Conservation (phyloP, 1,284 basidiomycete genomes). For the Leccinum subrobustum region DNA sequence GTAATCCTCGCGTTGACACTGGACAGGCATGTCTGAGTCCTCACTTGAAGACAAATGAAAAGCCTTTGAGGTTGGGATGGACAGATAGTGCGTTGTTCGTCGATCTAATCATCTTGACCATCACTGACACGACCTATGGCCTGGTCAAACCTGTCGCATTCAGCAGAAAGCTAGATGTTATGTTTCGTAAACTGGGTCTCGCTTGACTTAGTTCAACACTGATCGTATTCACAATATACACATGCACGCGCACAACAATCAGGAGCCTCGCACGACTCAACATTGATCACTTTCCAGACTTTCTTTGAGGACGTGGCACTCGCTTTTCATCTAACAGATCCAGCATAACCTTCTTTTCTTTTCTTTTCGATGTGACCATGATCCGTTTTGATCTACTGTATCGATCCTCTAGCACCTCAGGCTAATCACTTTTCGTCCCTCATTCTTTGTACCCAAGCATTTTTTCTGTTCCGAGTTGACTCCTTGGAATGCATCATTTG, state of each 20-base stretch:
- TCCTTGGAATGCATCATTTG: too few relatives aligned
- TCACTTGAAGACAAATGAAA: slow-evolving; percentile 88
- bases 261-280: slow-evolving; percentile 1
- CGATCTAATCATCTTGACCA: not conserved
- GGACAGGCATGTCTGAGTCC: slow-evolving; percentile 68
- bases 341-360: too few relatives aligned
- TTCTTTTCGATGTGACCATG: too few relatives aligned
- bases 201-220: slow-evolving; percentile 35
- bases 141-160: slow-evolving; percentile 81
- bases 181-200: slow-evolving; percentile 77
- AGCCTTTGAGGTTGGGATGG: slow-evolving; percentile 90
- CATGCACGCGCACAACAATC: not conserved
- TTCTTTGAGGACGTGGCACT: too few relatives aligned
- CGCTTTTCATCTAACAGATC: too few relatives aligned
- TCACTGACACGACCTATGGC: slow-evolving; percentile 38
- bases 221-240: slow-evolving; percentile 15
- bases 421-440: too few relatives aligned
- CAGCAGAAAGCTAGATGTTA: slow-evolving; percentile 74
- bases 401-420: too few relatives aligned
- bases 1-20: slow-evolving; percentile 80
- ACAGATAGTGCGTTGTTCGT: slow-evolving; percentile 77
- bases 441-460: too few relatives aligned
- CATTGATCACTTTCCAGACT: slow-evolving; percentile 7
- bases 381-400: too few relatives aligned
- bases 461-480: too few relatives aligned